Conservation (phyloP, 1,139 yeast genomes). For the Candida sojae region DNA sequence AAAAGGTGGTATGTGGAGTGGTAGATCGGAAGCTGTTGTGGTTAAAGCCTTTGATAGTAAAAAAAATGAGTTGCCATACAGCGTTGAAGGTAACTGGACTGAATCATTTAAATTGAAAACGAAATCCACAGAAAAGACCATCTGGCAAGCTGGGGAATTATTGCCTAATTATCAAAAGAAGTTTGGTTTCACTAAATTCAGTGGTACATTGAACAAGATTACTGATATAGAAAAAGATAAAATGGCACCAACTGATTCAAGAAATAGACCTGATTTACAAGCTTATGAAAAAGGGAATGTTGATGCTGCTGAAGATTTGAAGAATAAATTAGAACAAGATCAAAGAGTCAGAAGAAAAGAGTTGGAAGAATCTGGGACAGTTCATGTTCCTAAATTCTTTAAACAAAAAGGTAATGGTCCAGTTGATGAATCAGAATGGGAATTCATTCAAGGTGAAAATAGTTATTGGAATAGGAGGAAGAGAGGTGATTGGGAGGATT, state of each 20-base stretch:
- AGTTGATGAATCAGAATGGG: slow-evolving; percentile 57
- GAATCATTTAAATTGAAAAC: slow-evolving; percentile 51
- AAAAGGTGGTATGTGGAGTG: slow-evolving; percentile 73
- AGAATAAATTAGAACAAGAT: slow-evolving; percentile 68
- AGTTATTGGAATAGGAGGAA: slow-evolving; percentile 84
- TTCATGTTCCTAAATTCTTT: slow-evolving; percentile 67
- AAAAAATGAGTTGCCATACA: slow-evolving; percentile 38
- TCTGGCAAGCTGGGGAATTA: slow-evolving; percentile 71
- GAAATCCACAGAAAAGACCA: slow-evolving; percentile 39
- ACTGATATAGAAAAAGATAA: slow-evolving; percentile 64
- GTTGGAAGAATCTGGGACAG: slow-evolving; percentile 44
- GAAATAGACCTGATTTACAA: slow-evolving; percentile 83
- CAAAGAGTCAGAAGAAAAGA: slow-evolving; percentile 78
- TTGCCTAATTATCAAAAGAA: slow-evolving; percentile 60
- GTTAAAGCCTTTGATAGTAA: slow-evolving; percentile 52
- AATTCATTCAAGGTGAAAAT: slow-evolving; percentile 56
- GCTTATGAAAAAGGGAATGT: slow-evolving; percentile 69
- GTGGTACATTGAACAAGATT: slow-evolving; percentile 78
- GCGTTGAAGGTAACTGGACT: slow-evolving; percentile 79
- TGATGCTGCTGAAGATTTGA: slow-evolving; percentile 69
- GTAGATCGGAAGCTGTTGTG: slow-evolving; percentile 78
- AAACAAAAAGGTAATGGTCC: slow-evolving; percentile 42
- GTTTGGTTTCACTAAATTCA: slow-evolving; percentile 84
- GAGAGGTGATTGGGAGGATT: slow-evolving; percentile 58
- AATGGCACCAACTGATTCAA: slow-evolving; percentile 84